Conservation (phyloP, 352 stramenopile genomes). For the Phytophthora foliorum region DNA sequence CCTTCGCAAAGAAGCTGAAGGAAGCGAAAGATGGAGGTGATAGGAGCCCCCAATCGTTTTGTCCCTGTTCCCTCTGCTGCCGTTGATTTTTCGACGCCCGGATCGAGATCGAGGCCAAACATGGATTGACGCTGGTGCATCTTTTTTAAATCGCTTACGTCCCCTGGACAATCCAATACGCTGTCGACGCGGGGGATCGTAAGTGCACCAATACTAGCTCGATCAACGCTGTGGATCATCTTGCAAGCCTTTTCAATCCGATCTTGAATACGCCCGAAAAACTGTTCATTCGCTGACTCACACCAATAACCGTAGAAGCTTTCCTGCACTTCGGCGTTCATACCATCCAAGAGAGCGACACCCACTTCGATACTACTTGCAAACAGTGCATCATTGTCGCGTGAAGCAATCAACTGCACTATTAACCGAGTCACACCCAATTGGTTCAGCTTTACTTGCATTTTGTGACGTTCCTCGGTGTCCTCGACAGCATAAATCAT, state of each 20-base stretch:
- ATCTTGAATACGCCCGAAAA: slow-evolving; percentile 61
- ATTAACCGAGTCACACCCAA: slow-evolving; percentile 74
- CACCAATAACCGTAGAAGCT: slow-evolving; percentile 66
- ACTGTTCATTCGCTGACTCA: slow-evolving; percentile 40
- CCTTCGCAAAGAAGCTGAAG: slow-evolving; percentile 79
- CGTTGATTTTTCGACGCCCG: slow-evolving; percentile 3
- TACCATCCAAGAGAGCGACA: slow-evolving; percentile 73
- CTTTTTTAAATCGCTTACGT: slow-evolving; percentile 18
- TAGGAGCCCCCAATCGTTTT: slow-evolving; percentile 33
- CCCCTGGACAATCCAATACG: slow-evolving; percentile 3
- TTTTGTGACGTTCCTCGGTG: slow-evolving; percentile 55
- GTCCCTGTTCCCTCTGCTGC: slow-evolving; percentile 18
- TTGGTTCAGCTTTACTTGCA: slow-evolving; percentile 77
- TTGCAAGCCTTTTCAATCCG: slow-evolving; percentile 63
- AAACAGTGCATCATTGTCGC: slow-evolving; percentile 69
- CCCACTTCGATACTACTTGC: slow-evolving; percentile 67
- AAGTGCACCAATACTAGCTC: slow-evolving; percentile 22
- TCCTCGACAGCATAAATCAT: slow-evolving; percentile 79
- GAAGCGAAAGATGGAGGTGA: slow-evolving; percentile 74
- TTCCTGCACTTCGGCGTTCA: slow-evolving; percentile 85
- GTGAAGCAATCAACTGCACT: slow-evolving; percentile 62
- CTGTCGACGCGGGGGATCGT: not conserved
- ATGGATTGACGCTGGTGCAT: slow-evolving; percentile 29
- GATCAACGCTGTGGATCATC: slow-evolving; percentile 48
- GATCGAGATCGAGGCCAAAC: slow-evolving; percentile 22